Base-by-base conservation (phyloP, 1,284 basidiomycete species). In the Tremellales sp. region DNA sequence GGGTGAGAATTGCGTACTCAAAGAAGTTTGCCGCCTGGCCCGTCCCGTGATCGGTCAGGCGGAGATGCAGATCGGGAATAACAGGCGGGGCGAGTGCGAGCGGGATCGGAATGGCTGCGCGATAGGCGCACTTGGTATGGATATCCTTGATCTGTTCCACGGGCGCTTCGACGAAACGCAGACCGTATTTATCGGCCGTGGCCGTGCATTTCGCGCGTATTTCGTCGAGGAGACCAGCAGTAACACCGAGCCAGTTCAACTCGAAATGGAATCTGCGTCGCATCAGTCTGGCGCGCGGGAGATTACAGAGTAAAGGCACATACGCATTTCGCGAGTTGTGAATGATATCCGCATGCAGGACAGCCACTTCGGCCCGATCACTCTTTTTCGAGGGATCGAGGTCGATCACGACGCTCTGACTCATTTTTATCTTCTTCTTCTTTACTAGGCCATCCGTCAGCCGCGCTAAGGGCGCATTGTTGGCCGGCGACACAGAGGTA, bases 221-320 rank as follows among this genome's bases (percentile, higher is more conserved):
- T 58, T 95, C 91, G 56, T 98, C 94, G 49, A 98, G 87, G 54
- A 86, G 85, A n/a, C 88, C 82, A n/a, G 91, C 88, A 0, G 91
- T 93, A 0, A 92, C 89, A 8, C 91, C 92, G 21, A 97, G 84
- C 94, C 95, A 98, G 58, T 97, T 91, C 34, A 98, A 78, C 71
- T 98, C 93, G 62, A 95, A 90, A 71, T 95, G 91, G 74, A 93
- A 93, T 0, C 68, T 70, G 48, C 12, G 5, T 22, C 18, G 25
- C 16, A 14, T 25, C 14, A 19, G 14, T 26, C 21, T 8, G 14
- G 46, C 22, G 14, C 22, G 29, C 13, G 14, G 24, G 31, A 10
- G 29, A 4, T 10, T 14, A 26, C 13, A 33, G 26, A 40, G 19
- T 21, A 31, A 22, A 10, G 14, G 5, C 5, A 66, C 70, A 63